Base-by-base conservation (phyloP, 2,329 filamentous ascomycete genomes). In the Aspergillus piperis region DNA sequence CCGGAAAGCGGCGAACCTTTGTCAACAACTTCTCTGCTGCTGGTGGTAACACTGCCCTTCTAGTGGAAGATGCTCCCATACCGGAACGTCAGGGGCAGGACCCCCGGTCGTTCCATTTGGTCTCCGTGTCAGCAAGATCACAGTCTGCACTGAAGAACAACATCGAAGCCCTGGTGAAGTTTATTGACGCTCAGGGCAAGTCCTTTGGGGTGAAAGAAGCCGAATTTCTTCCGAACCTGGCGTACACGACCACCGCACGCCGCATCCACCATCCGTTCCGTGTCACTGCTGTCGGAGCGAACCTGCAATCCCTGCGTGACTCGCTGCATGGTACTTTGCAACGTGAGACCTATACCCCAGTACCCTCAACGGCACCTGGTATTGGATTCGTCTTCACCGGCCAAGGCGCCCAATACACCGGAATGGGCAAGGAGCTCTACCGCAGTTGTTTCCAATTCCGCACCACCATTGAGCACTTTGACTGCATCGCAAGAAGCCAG, bases 21-120 rank as follows among this genome's bases (percentile, higher is more conserved):
- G 73, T 90, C 63, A 91, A 91, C 77, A 90, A 89, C 73, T 91
- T 90, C 68, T 84, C 84, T 63, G 90, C 89, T 2, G 86, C 88
- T 47, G 88, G 88, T 58, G 88, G 89, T 15, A 91, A 91, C 74
- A 90, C 88, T 1, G 85, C 86, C 15, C 72, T 90, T 23, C 73
- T 91, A 6, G 68, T 91, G 2, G 86, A 90, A 68, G 88, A 90
- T 62, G 84, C 80, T 0, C 85, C 86, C 6, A 54, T 72, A 73
- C 58, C 57, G 65, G 60, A 70, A 66, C 11, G 36, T 55, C 68
- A 68, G 64, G 38, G 15, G 15, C 10, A 59, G 15, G 87, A 90
- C 64, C 77, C 84, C 7, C 82, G 88, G 19, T 76, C 74, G n/a
- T 78, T 79, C 1, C 84, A 90, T 54, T 71, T 87, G 17, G 77